phyloP scores from a whole-genome alignment of 768 basidiomycete genomes.

The Crepidotus variabilis region DNA sequence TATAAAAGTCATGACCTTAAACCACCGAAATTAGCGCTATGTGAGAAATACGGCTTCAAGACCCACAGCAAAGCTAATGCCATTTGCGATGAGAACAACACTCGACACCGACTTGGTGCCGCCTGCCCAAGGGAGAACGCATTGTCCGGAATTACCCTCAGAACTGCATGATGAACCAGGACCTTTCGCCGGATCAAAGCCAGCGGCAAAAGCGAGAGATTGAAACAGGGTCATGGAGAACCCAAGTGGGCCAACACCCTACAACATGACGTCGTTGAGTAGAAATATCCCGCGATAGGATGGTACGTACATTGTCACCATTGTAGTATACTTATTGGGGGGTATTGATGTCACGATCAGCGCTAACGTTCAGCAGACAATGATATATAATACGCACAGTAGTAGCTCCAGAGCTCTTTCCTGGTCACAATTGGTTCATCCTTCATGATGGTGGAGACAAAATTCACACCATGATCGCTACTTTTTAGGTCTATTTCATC shows the following conservation, averaged over 20 bases:
- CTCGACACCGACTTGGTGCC: conserved; percentile 75
- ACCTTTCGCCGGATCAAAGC: conserved; percentile 67
- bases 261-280: background rate
- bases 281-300: background rate
- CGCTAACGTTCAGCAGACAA: too few species aligned
- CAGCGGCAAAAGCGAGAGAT: conserved; percentile 64
- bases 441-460: conserved; percentile 36
- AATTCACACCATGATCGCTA: conserved; percentile 13
- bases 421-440: conserved; percentile 70
- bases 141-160: conserved; percentile 59
- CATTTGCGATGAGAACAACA: conserved; percentile 73
- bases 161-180: conserved; percentile 66
- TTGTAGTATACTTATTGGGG: conserved; percentile 66
- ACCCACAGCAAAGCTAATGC: conserved; percentile 68
- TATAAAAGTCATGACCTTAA: conserved; percentile 70
- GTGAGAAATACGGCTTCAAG: background rate
- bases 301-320: conserved; percentile 62
- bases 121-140: conserved; percentile 73
- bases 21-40: background rate
- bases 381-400: conserved; percentile 40
- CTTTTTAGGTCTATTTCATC: background rate
- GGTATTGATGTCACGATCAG: background rate
- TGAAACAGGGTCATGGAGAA: conserved; percentile 78
- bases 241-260: conserved; percentile 68
- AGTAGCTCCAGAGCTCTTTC: conserved; percentile 78